These are phyloP conservation scores for Hylodesmum podocarpum DNA, from an alignment of 306 rosid genomes.

Conservation along the genomic window DNA sequence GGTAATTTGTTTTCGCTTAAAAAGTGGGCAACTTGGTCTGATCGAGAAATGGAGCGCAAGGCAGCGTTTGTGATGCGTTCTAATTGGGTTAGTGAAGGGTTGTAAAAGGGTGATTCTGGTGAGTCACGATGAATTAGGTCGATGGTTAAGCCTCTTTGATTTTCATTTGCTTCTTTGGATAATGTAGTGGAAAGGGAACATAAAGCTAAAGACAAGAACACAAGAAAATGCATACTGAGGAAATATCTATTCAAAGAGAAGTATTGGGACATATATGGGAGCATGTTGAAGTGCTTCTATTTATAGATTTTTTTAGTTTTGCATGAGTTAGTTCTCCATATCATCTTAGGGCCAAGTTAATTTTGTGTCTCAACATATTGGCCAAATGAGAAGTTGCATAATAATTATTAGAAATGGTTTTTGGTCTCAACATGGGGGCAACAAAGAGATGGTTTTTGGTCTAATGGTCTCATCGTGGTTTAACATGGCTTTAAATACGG, in stretches of 20 bases:
- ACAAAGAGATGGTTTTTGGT: neutral
- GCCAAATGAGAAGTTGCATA: neutral
- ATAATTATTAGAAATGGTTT: neutral
- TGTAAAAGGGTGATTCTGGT: slow-evolving; percentile 16
- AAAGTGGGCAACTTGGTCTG: neutral
- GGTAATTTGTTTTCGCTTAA: neutral
- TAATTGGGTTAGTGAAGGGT: neutral
- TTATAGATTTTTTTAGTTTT: neutral
- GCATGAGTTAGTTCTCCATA: neutral
- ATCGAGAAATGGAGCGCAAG: neutral
- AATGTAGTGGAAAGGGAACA: neutral
- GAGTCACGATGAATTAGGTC: slow-evolving; percentile 30
- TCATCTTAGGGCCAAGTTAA: neutral
- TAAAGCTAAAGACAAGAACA: neutral
- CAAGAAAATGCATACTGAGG: neutral
- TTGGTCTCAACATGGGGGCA: neutral
- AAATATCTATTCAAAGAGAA: neutral
- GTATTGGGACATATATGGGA: neutral
- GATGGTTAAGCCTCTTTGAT: neutral
- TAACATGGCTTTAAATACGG: too few species aligned
- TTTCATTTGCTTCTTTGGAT: neutral
- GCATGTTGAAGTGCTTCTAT: neutral
- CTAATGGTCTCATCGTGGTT: too few species aligned
- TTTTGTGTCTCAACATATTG: neutral
- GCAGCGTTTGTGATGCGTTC: neutral